phyloP scores from a whole-genome alignment of 2,329 filamentous ascomycete species.

The Fusarium tuaranense region DNA sequence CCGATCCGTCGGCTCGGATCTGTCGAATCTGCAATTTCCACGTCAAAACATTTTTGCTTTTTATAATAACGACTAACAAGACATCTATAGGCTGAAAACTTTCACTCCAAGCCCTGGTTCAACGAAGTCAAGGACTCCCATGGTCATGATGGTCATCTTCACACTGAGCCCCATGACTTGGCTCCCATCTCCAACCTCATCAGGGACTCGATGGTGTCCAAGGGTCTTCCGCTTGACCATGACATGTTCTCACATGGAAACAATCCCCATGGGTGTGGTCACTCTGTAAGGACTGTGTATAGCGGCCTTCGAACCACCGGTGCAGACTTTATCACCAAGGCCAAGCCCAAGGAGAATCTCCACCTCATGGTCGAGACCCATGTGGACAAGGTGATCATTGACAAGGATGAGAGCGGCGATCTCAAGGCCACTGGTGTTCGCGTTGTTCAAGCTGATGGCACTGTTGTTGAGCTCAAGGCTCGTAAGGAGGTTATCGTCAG shows the following conservation, averaged over 20 bases:
- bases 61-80: neutral
- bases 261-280: constrained; percentile 66
- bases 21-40: neutral
- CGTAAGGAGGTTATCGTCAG: constrained; percentile 56
- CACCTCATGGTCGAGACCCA: constrained; percentile 60
- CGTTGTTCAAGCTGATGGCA: constrained; percentile 56
- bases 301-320: constrained; percentile 64
- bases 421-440: constrained; percentile 59
- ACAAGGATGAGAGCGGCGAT: constrained; percentile 47
- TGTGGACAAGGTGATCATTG: constrained; percentile 65
- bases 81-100: constrained; percentile 61
- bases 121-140: constrained; percentile 60
- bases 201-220: constrained; percentile 64
- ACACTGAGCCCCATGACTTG: constrained; percentile 68
- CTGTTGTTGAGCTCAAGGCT: constrained; percentile 52
- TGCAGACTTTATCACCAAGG: constrained; percentile 63
- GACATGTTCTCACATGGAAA: constrained; percentile 69
- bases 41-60: neutral
- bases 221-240: constrained; percentile 64
- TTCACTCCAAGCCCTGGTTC: constrained; percentile 69
- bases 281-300: constrained; percentile 64
- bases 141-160: constrained; percentile 63
- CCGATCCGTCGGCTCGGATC: constrained; percentile 1
- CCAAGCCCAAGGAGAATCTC: constrained; percentile 56
- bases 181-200: constrained; percentile 69